These are phyloP conservation scores for Mucor piriformis DNA, from an alignment of 371 early-diverging fungal species.

Conservation along the genomic window DNA sequence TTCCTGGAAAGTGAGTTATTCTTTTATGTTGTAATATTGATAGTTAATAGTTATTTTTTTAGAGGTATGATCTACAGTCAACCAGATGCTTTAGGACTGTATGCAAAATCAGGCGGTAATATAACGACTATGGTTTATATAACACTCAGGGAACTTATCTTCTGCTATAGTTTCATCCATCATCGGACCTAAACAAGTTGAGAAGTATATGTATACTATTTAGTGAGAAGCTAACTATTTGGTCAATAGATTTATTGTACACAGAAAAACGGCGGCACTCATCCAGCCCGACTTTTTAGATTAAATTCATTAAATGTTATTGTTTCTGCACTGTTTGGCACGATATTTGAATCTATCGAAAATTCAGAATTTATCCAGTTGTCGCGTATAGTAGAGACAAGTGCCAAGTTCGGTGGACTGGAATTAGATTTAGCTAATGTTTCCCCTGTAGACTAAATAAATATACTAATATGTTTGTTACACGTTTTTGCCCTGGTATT, in stretches of 20 bases:
- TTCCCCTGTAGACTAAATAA: too few species aligned
- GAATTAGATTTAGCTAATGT: slow-evolving; percentile 7
- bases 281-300: slow-evolving; percentile 1
- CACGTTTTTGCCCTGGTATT: too few species aligned
- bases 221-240: not conserved
- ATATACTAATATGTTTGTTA: too few species aligned
- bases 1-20: not conserved
- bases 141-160: not conserved
- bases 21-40: not conserved
- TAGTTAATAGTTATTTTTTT: too few species aligned
- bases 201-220: not conserved
- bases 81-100: not conserved
- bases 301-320: slow-evolving; percentile 13
- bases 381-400: not conserved
- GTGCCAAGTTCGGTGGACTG: slow-evolving; percentile 1
- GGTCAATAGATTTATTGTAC: not conserved
- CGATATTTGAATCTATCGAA: slow-evolving; percentile 1
- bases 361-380: slow-evolving; percentile 10
- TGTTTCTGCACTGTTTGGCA: not conserved
- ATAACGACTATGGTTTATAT: not conserved
- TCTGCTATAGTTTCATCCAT: not conserved
- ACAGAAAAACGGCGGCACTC: not conserved
- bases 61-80: not conserved
- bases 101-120: not conserved
- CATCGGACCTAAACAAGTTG: slow-evolving; percentile 13